phyloP scores from a whole-genome alignment of 768 basidiomycete genomes.

The Lactarius sp. region DNA sequence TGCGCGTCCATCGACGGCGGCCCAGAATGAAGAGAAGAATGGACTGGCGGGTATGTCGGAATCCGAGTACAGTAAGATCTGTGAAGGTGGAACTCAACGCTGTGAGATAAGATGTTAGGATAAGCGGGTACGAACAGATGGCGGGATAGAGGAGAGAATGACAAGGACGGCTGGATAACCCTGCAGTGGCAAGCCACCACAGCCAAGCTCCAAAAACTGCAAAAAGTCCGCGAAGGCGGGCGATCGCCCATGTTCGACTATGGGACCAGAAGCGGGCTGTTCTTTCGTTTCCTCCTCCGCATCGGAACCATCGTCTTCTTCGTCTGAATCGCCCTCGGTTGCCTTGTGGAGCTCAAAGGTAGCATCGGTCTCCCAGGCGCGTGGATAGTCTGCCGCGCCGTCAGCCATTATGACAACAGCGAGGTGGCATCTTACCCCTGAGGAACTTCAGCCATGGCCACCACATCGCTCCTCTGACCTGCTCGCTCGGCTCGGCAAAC shows the following conservation, averaged over 20 bases:
- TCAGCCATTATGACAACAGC: constrained; percentile 3
- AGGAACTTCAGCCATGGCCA: constrained; percentile 67
- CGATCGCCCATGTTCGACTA: background rate
- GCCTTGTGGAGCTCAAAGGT: constrained; percentile 29
- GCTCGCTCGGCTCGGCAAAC: constrained; percentile 64
- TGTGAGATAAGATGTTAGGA: constrained; percentile 2
- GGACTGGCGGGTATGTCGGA: constrained; percentile 36
- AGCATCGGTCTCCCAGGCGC: constrained; percentile 56
- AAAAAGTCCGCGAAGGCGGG: constrained; percentile 67
- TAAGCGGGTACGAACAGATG: constrained; percentile 41
- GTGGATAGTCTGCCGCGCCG: constrained; percentile 46
- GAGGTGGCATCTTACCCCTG: constrained; percentile 45
- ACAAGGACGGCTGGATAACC: constrained; percentile 82
- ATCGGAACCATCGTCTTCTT: constrained; percentile 32
- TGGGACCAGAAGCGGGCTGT: background rate
- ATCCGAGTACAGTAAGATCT: constrained; percentile 32
- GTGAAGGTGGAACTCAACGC: background rate
- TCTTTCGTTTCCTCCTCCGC: constrained; percentile 37
- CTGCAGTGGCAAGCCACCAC: constrained; percentile 69
- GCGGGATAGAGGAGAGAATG: constrained; percentile 75
- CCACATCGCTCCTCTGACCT: constrained; percentile 66
- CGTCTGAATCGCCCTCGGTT: constrained; percentile 34
- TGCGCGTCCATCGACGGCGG: constrained; percentile 65
- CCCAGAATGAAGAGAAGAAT: constrained; percentile 79
- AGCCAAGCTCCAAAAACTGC: constrained; percentile 71